These are phyloP conservation scores for Exophiala sp. DNA, from an alignment of 2,329 filamentous ascomycete species.

Conservation along the genomic window DNA sequence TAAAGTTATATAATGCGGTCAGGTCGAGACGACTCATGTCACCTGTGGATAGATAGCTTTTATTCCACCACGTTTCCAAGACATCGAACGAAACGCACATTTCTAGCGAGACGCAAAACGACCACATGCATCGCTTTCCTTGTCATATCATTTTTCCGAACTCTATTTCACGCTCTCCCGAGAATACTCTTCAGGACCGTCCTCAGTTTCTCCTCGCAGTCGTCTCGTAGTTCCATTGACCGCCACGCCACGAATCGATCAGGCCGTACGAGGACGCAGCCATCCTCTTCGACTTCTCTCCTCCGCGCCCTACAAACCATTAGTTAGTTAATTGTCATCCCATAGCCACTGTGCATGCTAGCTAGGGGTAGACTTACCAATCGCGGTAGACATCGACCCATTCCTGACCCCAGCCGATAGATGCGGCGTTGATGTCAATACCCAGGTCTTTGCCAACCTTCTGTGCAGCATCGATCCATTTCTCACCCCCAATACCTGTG, in stretches of 20 bases:
- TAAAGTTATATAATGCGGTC: too few relatives aligned
- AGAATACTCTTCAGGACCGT: slow-evolving; percentile 18
- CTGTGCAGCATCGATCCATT: slow-evolving; percentile 49
- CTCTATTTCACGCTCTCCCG: slow-evolving; percentile 14
- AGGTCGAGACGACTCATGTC: too few relatives aligned
- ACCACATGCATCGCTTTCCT: too few relatives aligned
- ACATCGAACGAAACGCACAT: too few relatives aligned
- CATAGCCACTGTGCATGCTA: too few relatives aligned
- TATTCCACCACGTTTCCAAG: too few relatives aligned
- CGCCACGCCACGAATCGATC: slow-evolving; percentile 57
- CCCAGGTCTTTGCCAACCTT: slow-evolving; percentile 37
- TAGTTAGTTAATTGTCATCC: too few relatives aligned
- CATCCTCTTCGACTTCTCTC: slow-evolving; percentile 52
- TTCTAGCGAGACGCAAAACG: too few relatives aligned
- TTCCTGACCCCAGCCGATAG: slow-evolving; percentile 54
- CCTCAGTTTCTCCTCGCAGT: slow-evolving; percentile 16
- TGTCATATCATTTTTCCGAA: too few relatives aligned
- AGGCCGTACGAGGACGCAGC: slow-evolving; percentile 53
- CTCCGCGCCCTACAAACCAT: slow-evolving; percentile 35
- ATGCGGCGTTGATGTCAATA: slow-evolving; percentile 46
- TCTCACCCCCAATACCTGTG: slow-evolving; percentile 52
- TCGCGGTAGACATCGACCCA: slow-evolving; percentile 59
- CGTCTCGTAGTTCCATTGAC: slow-evolving; percentile 20
- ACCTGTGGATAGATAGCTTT: too few relatives aligned
- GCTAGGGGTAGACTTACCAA: slow-evolving; percentile 46